Evolutionary conservation across 257 asterid species (phyloP), one percentile per base, ranked within the genome.

Genomic region (Ocimum tenuiflorum): DNA sequence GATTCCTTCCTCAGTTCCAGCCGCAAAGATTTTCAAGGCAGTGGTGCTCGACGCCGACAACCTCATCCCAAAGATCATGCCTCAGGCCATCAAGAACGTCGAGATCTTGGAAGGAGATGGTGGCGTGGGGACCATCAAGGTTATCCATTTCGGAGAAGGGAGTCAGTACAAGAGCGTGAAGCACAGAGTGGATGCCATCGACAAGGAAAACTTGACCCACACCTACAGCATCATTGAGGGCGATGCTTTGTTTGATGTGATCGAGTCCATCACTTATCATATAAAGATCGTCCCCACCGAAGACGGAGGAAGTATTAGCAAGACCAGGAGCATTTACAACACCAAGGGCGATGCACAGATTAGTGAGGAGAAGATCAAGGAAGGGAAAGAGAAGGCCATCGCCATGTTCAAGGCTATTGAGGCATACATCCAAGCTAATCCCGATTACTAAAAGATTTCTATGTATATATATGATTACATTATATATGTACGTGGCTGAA

Each of bases 181-280:
- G 71, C 75, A 80, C 18, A 75, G 68, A 9, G 67, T 77, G 0
- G 82, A 82, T 3, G 66, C 42, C 6, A 0, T 75, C 31, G 85
- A 77, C 68, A 55, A 22, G 2, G 64, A 70, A 3, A 79, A 72
- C 13, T 72, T 77, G 33, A 49, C 60, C 0, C 63, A 54, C 29
- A 73, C 73, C 19, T 77, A 79, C 47, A 74, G 78, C 46, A 50
- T 75, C 0, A 22, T 80, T 0, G 82, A 73, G n/a, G 86, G 86
- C 0, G 86, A 69, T 62, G 77, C 60, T 47, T 0, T 78, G 18
- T 41, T 15, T 11, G 78, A 35, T 10, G 38, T 38, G 14, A 12
- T 78, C 1, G 89, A 83, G 1, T 71, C 78, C 4, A 59, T 83
- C 11, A 39, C 63, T 33, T 72, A 72, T 12, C 74, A 58, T 4